Conservation (phyloP, 1,284 basidiomycete species). For the Leccinum fuscescens region DNA sequence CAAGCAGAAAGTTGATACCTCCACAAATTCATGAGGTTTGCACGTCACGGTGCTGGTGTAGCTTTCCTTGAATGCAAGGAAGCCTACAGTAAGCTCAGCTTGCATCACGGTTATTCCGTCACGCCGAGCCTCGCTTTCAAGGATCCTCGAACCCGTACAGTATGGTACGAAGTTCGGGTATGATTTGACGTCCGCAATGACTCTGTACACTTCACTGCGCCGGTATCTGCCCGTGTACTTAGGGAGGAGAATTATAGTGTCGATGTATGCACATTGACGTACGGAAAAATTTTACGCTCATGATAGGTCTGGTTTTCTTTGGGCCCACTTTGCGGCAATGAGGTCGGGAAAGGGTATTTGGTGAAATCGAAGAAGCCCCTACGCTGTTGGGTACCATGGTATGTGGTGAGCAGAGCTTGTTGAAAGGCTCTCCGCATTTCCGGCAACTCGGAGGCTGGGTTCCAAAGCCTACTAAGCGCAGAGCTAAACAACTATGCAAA, state of each 20-base stretch:
- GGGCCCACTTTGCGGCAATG: conserved; percentile 30
- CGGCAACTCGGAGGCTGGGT: background rate
- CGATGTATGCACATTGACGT: conserved; percentile 34
- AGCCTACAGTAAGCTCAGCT: conserved; percentile 87
- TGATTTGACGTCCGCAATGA: conserved; percentile 86
- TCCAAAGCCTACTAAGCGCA: background rate
- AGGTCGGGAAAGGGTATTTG: conserved; percentile 41
- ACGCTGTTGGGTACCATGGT: conserved; percentile 1
- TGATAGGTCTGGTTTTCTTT: conserved; percentile 46
- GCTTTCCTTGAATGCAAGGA: conserved; percentile 83
- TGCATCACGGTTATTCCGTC: conserved; percentile 57
- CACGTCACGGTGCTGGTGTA: conserved; percentile 88
- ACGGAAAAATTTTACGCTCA: conserved; percentile 79
- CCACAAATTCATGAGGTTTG: conserved; percentile 70
- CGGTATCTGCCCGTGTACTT: conserved; percentile 54
- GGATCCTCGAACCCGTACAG: conserved; percentile 75
- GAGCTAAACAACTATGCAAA: background rate
- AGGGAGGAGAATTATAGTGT: conserved; percentile 1
- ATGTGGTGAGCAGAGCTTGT: conserved; percentile 9
- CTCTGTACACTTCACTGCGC: conserved; percentile 76
- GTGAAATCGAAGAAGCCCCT: conserved; percentile 41
- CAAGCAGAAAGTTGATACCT: conserved; percentile 40
- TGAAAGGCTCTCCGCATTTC: conserved; percentile 21
- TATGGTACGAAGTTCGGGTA: conserved; percentile 91
- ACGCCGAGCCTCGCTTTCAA: conserved; percentile 37